Evolutionary conservation across 169 alveolate genomes (phyloP).

Genomic region (Plasmodium fragile): DNA sequence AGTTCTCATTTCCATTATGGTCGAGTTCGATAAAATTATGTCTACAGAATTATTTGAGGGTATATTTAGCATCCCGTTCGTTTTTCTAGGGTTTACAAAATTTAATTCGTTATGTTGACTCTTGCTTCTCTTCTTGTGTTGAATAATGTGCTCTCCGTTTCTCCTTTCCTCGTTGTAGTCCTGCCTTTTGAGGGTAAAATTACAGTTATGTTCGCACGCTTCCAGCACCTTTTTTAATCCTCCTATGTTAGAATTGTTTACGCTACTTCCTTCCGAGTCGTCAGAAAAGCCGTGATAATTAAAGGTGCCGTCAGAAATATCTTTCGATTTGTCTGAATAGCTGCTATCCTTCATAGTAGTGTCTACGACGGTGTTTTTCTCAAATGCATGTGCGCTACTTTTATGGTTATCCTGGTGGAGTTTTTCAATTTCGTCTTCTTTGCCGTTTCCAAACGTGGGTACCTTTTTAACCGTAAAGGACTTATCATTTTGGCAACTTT

Average conservation of each 20-base stretch:
- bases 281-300: slow-evolving; percentile 21
- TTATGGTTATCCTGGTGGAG: not conserved
- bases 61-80: not conserved
- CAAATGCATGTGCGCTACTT: not conserved
- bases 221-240: not conserved
- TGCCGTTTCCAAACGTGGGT: slow-evolving; percentile 69
- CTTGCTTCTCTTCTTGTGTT: not conserved
- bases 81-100: slow-evolving; percentile 9
- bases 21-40: slow-evolving; percentile 23
- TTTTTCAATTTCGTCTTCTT: slow-evolving; percentile 17
- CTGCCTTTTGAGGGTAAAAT: slow-evolving; percentile 16
- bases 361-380: not conserved
- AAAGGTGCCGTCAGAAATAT: slow-evolving; percentile 16
- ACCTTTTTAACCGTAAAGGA: slow-evolving; percentile 6
- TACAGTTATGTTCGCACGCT: not conserved
- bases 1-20: slow-evolving; percentile 12
- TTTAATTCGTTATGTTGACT: slow-evolving; percentile 13
- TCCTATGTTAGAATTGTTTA: not conserved
- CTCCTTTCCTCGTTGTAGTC: not conserved
- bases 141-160: not conserved
- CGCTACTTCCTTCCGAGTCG: not conserved
- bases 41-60: not conserved
- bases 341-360: slow-evolving; percentile 13
- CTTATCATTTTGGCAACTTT: not conserved
- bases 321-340: slow-evolving; percentile 24